Evolutionary conservation across 23 red algal species (phyloP), one percentile per base, ranked within the genome.

Genomic region (Cyanidioschyzon merolae): DNA sequence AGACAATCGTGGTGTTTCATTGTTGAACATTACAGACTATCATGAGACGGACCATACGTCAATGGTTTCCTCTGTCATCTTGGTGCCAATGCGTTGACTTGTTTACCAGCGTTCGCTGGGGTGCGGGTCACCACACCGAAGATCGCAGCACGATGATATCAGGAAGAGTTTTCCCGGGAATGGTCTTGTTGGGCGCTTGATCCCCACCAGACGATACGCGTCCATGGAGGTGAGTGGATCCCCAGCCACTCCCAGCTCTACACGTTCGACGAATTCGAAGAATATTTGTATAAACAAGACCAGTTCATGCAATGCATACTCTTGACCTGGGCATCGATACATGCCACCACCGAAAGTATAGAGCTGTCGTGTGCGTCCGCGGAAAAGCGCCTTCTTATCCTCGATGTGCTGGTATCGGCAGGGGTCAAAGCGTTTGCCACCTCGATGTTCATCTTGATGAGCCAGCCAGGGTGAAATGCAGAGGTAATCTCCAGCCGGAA

Each of bases 271-370:
- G 7, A 32, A 35, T 35, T 71, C 63, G 63, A 63, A 81, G 27
- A 68, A 67, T 34, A 81, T 58, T 2, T 67, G 58, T 39, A 36
- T 57, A 32, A 81, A 68, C 7, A 36, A 50, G 1, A 81, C 45
- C 1, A 81, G 36, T 40, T 81, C 78, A 1, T 71, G 58, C 78
- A 81, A 39, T 16, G 78, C 78, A 40, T 59, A 81, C 68, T 29
- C 38, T 68, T 81, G 78, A 50, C 78, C 78, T 41, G 78, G 78
- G 54, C 78, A 81, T 30, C 68, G 59, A 71, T 81, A 81, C 37
- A 57, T 32, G 37, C 78, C 78, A 21, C 78, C 78, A 29, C 78
- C 78, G 59, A 81, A 81, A 1, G 78, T 81, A 34, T 71, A 1
- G 37, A 81, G 78, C 7, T 34, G 34, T 32, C 63, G 12, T 35